Evolutionary conservation across 176 grass and related monocot genomes (phyloP).

Genomic region (Avena eriantha): DNA sequence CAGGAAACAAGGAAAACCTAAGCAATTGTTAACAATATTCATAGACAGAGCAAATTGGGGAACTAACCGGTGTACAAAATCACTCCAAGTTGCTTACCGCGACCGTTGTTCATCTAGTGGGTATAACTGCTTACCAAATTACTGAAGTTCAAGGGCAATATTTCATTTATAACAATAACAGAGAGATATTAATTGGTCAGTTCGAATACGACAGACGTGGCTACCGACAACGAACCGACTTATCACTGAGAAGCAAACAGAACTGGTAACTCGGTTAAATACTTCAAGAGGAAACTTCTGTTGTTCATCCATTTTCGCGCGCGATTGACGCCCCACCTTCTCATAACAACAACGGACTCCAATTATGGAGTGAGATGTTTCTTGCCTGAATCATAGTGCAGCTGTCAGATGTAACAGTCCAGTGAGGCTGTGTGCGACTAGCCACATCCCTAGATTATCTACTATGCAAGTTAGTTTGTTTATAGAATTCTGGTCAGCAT

Average conservation of each 20-base stretch:
- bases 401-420: neutral
- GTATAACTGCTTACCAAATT: neutral
- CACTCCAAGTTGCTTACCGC: neutral
- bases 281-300: neutral
- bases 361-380: neutral
- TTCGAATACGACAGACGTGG: neutral
- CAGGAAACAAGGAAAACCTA: neutral
- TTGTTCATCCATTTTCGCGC: neutral
- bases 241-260: neutral
- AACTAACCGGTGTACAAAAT: conserved; percentile 13
- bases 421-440: neutral
- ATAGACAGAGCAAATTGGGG: conserved; percentile 17
- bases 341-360: neutral
- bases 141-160: neutral
- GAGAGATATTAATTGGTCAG: neutral
- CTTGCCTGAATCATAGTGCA: neutral
- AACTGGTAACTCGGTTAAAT: neutral
- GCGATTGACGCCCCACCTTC: neutral
- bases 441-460: neutral
- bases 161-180: neutral
- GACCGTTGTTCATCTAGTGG: neutral
- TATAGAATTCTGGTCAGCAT: neutral
- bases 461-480: conserved; percentile 2
- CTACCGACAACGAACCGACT: neutral
- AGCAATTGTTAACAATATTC: neutral